phyloP scores from a whole-genome alignment of 306 rosid species.

The Cotoneaster glaucophyllus region DNA sequence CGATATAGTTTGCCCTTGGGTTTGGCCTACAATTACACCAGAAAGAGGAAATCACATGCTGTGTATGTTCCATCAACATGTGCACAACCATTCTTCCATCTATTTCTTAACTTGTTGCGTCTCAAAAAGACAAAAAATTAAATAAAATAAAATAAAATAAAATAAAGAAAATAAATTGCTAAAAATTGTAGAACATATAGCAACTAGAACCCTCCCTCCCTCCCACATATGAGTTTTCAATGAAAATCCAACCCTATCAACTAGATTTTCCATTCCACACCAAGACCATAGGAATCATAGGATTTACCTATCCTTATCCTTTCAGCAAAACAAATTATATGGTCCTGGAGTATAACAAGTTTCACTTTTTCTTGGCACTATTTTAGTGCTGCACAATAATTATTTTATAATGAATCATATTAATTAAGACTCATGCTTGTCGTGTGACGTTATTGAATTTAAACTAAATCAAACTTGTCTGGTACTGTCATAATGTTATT shows the following conservation, averaged over 20 bases:
- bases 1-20: too few relatives aligned
- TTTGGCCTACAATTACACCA: too few relatives aligned
- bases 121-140: too few relatives aligned
- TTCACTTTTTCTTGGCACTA: too few relatives aligned
- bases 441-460: background rate
- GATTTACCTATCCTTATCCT: background rate
- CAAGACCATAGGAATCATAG: background rate
- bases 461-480: background rate
- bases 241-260: background rate
- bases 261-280: background rate
- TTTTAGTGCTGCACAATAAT: too few relatives aligned
- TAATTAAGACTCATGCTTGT: too few relatives aligned
- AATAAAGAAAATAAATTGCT: too few relatives aligned
- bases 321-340: background rate
- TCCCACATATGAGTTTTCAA: background rate
- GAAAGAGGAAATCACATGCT: background rate
- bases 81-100: background rate
- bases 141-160: too few relatives aligned
- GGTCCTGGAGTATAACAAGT: too few relatives aligned
- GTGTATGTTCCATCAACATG: background rate
- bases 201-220: background rate
- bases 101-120: background rate
- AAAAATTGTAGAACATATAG: background rate
- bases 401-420: too few relatives aligned
- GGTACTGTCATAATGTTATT: too few relatives aligned